Conservation (phyloP, 148 eudicot genomes). For the Vaccinium vitisidaea region DNA sequence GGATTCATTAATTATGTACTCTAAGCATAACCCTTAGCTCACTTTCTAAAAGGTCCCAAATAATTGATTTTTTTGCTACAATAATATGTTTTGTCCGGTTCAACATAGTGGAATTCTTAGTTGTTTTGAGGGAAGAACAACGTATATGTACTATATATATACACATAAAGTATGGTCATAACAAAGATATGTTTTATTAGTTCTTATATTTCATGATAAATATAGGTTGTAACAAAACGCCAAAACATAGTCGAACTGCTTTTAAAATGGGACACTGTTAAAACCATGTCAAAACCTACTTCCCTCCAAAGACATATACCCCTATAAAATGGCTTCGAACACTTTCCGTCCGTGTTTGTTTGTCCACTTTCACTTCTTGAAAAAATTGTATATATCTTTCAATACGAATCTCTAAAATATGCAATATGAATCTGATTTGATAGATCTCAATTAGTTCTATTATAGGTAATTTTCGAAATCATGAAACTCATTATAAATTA, state of each 20-base stretch:
- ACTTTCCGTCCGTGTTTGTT: too few relatives aligned
- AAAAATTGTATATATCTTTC: too few relatives aligned
- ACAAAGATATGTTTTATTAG: background rate
- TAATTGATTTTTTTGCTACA: slow-evolving; percentile 6
- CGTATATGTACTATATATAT: too few relatives aligned
- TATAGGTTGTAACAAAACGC: background rate
- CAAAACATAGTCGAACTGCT: background rate
- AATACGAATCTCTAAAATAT: too few relatives aligned
- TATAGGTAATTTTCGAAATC: too few relatives aligned
- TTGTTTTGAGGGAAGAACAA: slow-evolving; percentile 4
- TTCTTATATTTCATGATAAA: background rate
- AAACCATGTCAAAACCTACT: background rate
- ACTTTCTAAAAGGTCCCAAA: slow-evolving; percentile 18
- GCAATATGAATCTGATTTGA: too few relatives aligned
- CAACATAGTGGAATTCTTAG: slow-evolving; percentile 23
- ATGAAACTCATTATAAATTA: too few relatives aligned
- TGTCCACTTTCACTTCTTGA: too few relatives aligned
- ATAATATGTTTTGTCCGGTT: slow-evolving; percentile 18
- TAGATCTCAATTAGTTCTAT: too few relatives aligned
- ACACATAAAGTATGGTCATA: background rate
- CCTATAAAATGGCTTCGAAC: too few relatives aligned
- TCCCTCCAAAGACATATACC: background rate
- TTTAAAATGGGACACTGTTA: background rate
- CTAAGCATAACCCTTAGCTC: slow-evolving; percentile 3
- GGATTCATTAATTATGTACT: background rate